Evolutionary conservation across 225 moss, liverwort and hornwort genomes (phyloP).

Genomic region (Physcomitrium patens): DNA sequence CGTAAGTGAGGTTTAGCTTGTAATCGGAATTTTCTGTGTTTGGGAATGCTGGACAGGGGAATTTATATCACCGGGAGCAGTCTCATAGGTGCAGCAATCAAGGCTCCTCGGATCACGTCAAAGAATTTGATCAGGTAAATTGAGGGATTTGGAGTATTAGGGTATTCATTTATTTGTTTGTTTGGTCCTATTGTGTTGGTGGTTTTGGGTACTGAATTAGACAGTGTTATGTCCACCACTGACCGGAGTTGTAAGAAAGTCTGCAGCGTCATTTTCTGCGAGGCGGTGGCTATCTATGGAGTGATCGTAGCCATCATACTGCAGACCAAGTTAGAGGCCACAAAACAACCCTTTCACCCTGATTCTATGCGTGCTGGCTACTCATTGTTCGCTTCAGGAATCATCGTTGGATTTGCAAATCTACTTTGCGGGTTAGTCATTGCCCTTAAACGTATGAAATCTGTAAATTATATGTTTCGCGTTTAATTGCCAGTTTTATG

Average conservation of each 20-base stretch:
- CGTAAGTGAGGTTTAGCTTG: too few relatives aligned
- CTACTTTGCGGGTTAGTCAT: conserved; percentile 83
- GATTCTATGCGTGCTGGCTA: conserved; percentile 98
- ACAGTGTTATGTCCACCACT: not conserved
- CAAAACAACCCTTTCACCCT: conserved; percentile 71
- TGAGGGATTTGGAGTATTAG: not conserved
- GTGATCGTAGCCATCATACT: conserved; percentile 99
- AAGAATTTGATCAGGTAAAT: conserved; percentile 95
- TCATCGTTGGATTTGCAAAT: conserved; percentile 95
- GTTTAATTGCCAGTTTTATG: too few relatives aligned
- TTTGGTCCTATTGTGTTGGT: not conserved
- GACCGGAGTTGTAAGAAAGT: not conserved
- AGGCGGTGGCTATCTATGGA: conserved; percentile 99
- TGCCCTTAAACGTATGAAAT: not conserved
- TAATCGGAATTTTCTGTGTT: too few relatives aligned
- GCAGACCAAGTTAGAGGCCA: conserved; percentile 93
- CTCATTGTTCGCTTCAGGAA: conserved; percentile 90
- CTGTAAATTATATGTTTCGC: not conserved
- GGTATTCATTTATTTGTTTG: not conserved
- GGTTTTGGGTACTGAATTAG: not conserved
- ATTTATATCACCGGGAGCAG: conserved; percentile 99
- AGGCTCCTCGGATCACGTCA: conserved; percentile 95
- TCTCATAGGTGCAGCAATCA: conserved; percentile 96
- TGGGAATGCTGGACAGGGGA: conserved; percentile 50
- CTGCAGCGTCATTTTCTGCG: conserved; percentile 97